Percentiles rank a stretch among this genome's conserved stretches.
Conservation (phyloP, 2,329 filamentous ascomycete genomes). For the Ilyonectria mors-panacis region DNA sequence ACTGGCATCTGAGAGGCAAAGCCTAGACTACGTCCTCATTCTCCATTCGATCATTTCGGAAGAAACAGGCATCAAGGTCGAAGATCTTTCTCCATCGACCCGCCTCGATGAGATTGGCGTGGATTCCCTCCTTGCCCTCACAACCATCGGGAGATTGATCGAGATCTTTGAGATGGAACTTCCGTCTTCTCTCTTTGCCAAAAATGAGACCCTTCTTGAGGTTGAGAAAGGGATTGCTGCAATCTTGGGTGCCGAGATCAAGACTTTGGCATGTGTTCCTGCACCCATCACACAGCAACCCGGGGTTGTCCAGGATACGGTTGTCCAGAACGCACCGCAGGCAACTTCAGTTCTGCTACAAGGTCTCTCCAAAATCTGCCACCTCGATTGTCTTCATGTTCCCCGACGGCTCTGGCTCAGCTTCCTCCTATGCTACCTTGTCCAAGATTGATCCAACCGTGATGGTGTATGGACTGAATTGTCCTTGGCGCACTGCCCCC, state of each 20-base stretch:
- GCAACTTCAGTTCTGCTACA: constrained; percentile 46
- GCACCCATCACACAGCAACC: neutral
- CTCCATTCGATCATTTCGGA: constrained; percentile 36
- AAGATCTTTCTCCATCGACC: constrained; percentile 35
- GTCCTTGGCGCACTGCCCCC: constrained; percentile 75
- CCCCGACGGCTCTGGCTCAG: constrained; percentile 51
- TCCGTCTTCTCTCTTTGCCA: constrained; percentile 35
- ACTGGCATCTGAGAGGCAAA: constrained; percentile 28
- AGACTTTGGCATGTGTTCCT: neutral
- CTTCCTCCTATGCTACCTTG: constrained; percentile 48
- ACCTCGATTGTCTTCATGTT: constrained; percentile 43
- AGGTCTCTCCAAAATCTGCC: constrained; percentile 30
- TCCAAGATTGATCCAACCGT: constrained; percentile 60
- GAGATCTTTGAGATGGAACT: constrained; percentile 41
- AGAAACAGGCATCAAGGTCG: constrained; percentile 37
- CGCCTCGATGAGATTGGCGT: constrained; percentile 38
- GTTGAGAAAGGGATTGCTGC: constrained; percentile 36
- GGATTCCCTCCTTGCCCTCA: constrained; percentile 40
- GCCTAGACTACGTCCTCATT: constrained; percentile 27
- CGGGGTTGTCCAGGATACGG: constrained; percentile 3
- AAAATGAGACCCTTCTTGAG: constrained; percentile 35
- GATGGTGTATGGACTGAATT: constrained; percentile 70
- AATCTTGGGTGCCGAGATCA: constrained; percentile 14
- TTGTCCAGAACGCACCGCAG: constrained; percentile 31
- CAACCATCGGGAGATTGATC: constrained; percentile 42